Evolutionary conservation across 352 stramenopile species (phyloP).

Genomic region (Aphanomyces stellatus): DNA sequence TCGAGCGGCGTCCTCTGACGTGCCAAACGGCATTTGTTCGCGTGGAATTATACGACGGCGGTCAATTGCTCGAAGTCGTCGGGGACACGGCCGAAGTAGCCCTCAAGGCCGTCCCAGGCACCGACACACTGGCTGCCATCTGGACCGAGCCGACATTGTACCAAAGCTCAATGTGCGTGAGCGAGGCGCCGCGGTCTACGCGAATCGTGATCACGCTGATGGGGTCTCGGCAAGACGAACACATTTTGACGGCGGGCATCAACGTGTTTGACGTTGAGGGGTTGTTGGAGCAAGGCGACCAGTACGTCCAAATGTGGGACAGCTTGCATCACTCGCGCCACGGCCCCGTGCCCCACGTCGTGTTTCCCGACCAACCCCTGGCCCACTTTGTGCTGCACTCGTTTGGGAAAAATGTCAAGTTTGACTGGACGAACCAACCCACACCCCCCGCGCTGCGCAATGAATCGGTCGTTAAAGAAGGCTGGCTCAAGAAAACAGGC

Average conservation of each 20-base stretch:
- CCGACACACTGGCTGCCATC: conserved; percentile 42
- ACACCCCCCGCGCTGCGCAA: conserved; percentile 24
- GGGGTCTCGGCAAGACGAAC: conserved; percentile 38
- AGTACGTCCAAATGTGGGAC: conserved; percentile 8
- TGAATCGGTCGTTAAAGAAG: conserved; percentile 26
- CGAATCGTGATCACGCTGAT: conserved; percentile 21
- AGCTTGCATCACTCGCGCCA: neutral
- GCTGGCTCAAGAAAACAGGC: conserved; percentile 50
- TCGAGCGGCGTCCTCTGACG: conserved; percentile 39
- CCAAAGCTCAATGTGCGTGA: neutral
- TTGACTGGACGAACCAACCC: conserved; percentile 41
- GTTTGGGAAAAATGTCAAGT: conserved; percentile 55
- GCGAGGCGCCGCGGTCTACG: neutral
- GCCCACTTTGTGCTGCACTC: conserved; percentile 60
- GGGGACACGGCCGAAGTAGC: conserved; percentile 65
- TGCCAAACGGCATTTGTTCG: conserved; percentile 62
- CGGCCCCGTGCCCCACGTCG: conserved; percentile 4
- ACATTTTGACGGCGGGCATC: conserved; percentile 35
- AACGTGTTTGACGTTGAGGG: conserved; percentile 14
- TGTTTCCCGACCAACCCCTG: conserved; percentile 21
- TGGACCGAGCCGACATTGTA: neutral
- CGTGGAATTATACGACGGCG: conserved; percentile 69
- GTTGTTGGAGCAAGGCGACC: conserved; percentile 11
- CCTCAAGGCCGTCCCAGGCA: conserved; percentile 46
- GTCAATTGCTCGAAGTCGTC: conserved; percentile 56